phyloP scores from a whole-genome alignment of 2,329 filamentous ascomycete genomes.

The Stagonosporopsis tanaceti region DNA sequence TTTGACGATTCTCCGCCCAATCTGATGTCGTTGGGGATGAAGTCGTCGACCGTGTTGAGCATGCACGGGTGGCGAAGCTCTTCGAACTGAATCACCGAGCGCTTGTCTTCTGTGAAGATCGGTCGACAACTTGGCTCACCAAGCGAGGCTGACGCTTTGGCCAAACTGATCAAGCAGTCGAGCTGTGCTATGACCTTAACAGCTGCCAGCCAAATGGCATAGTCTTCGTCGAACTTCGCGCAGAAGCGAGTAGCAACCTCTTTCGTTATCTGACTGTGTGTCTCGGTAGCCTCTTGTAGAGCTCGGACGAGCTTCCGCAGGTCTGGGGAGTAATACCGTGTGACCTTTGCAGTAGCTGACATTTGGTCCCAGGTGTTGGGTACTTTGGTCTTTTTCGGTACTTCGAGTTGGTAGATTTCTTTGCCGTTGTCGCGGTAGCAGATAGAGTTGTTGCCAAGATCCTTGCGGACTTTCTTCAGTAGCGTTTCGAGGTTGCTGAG shows the following conservation, averaged over 20 bases:
- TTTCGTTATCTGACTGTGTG: slow-evolving; percentile 87
- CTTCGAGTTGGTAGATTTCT: slow-evolving; percentile 95
- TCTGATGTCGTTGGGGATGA: slow-evolving; percentile 93
- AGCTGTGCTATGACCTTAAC: slow-evolving; percentile 90
- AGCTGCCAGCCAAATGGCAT: slow-evolving; percentile 85
- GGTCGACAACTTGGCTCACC: slow-evolving; percentile 90
- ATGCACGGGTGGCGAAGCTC: slow-evolving; percentile 97
- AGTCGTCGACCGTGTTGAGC: slow-evolving; percentile 85
- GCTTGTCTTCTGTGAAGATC: slow-evolving; percentile 82
- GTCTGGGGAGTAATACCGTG: slow-evolving; percentile 91
- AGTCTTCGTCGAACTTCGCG: slow-evolving; percentile 85
- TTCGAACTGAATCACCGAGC: slow-evolving; percentile 88
- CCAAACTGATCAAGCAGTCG: slow-evolving; percentile 92
- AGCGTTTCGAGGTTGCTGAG: slow-evolving; percentile 75
- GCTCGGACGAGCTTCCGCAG: slow-evolving; percentile 82
- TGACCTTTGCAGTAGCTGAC: slow-evolving; percentile 89
- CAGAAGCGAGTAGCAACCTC: slow-evolving; percentile 86
- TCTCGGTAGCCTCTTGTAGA: slow-evolving; percentile 93
- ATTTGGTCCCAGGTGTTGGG: slow-evolving; percentile 93
- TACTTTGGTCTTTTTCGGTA: slow-evolving; percentile 84
- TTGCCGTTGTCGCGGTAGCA: slow-evolving; percentile 80
- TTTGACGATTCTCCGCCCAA: slow-evolving; percentile 83
- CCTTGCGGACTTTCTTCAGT: slow-evolving; percentile 73
- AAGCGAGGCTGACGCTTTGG: slow-evolving; percentile 83
- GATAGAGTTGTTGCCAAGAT: slow-evolving; percentile 74